Conservation (phyloP, 345 rosid species). For the Hevea brasiliensis region DNA sequence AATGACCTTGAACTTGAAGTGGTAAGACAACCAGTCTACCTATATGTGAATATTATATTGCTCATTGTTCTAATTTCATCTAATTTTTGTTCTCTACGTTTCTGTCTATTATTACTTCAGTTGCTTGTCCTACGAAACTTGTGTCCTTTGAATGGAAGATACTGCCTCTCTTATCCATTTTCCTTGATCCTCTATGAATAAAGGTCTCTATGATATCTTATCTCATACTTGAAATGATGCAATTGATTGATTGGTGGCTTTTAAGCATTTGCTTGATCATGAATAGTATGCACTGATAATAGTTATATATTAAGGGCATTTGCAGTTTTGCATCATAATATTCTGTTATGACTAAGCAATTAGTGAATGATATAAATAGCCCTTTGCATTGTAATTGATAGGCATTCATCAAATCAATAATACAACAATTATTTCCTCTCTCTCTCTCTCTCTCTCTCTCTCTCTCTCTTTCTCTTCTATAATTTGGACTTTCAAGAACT, state of each 20-base stretch:
- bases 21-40: conserved; percentile 42
- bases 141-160: neutral
- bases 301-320: neutral
- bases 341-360: too few species aligned
- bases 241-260: neutral
- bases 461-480: too few species aligned
- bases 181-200: neutral
- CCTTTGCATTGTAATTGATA: too few species aligned
- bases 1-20: conserved; percentile 48
- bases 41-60: conserved; percentile 8
- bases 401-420: too few species aligned
- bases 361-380: too few species aligned
- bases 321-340: neutral
- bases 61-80: conserved; percentile 8
- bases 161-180: neutral
- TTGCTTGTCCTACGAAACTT: neutral
- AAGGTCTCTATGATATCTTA: too few species aligned
- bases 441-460: too few species aligned
- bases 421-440: too few species aligned
- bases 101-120: neutral
- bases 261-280: neutral
- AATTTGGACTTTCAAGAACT: too few species aligned
- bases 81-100: conserved; percentile 2
- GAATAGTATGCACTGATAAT: neutral
- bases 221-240: neutral